Evolutionary conservation across 1,284 basidiomycete genomes (phyloP), one percentile per base, ranked within the genome.

Genomic region (Entoloma clypeatum): DNA sequence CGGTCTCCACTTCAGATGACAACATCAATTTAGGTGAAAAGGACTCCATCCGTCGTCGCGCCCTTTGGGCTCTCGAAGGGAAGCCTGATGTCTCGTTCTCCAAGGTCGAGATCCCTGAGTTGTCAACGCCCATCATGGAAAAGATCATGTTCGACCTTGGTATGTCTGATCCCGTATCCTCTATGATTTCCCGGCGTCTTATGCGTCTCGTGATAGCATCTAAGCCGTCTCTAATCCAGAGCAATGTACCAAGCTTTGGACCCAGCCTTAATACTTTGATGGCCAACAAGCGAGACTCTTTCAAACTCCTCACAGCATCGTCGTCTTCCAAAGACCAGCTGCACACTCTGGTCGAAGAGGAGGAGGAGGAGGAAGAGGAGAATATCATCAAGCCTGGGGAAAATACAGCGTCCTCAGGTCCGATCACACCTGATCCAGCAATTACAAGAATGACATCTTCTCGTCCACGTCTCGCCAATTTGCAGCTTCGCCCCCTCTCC

Each of bases 101-200:
- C 44, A 85, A 76, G 51, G 87, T 90, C 23, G 82, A 89, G 63
- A 89, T 90, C 21, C 86, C 86, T 13, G 86, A 88, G 46, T 69
- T 89, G 26, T 67, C 69, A 36, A 74, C 71, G 3, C 70, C 77
- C 7, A 73, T 77, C 41, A 58, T 72, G 43, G 71, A 75, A 54
- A 71, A 76, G 53, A 62, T 68, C 47, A 65, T 72, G 27, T 79
- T 74, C 53, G 81, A 86, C 42, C 75, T 84, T 44, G 72, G 84
- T 86, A 57, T 60, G 81, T 50, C 25, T 38, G 43, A 31, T 24
- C 27, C 14, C 36, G 45, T 53, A 11, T 37, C 28, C 22, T 22
- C 38, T 26, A 33, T 42, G 39, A 38, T 48, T 9, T 28, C 47
- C 30, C 44, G 41, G 39, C 40, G 52, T 40, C 39, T 49, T 38